phyloP scores from a whole-genome alignment of 2,329 filamentous ascomycete species.

The Verticillium alfalfae region DNA sequence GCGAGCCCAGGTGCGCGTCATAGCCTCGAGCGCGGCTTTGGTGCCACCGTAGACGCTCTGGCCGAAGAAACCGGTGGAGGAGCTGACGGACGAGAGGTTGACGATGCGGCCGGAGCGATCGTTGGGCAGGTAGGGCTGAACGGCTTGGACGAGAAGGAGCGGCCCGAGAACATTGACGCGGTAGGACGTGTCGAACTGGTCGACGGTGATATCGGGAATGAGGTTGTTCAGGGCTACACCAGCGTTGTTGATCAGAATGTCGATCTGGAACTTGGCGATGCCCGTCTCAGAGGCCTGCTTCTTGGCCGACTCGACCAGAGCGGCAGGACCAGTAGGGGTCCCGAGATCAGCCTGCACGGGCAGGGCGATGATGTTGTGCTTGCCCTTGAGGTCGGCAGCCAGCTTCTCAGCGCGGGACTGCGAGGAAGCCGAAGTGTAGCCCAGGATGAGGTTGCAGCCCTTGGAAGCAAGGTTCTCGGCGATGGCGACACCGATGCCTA shows the following conservation, averaged over 20 bases:
- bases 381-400: slow-evolving; percentile 49
- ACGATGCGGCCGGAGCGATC: slow-evolving; percentile 58
- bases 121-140: slow-evolving; percentile 60
- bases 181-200: slow-evolving; percentile 68
- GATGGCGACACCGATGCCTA: slow-evolving; percentile 64
- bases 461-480: slow-evolving; percentile 68
- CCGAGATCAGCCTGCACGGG: slow-evolving; percentile 68
- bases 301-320: slow-evolving; percentile 53
- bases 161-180: slow-evolving; percentile 79
- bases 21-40: slow-evolving; percentile 54
- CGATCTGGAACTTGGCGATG: slow-evolving; percentile 52
- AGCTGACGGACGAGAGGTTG: slow-evolving; percentile 50
- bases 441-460: slow-evolving; percentile 63
- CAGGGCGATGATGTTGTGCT: slow-evolving; percentile 55
- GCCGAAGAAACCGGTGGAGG: slow-evolving; percentile 46
- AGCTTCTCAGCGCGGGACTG: slow-evolving; percentile 48
- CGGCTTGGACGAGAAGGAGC: slow-evolving; percentile 70
- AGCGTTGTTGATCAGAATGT: slow-evolving; percentile 86
- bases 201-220: slow-evolving; percentile 55
- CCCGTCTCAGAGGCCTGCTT: not conserved
- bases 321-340: slow-evolving; percentile 51
- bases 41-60: slow-evolving; percentile 52
- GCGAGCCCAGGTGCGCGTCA: slow-evolving; percentile 54
- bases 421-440: slow-evolving; percentile 53
- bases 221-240: slow-evolving; percentile 63